A percentile compares a stretch with the other conserved stretches of the same genome.
Evolutionary conservation across 2,329 filamentous ascomycete species (phyloP).

Genomic region (Colletotrichum euphorbiae): DNA sequence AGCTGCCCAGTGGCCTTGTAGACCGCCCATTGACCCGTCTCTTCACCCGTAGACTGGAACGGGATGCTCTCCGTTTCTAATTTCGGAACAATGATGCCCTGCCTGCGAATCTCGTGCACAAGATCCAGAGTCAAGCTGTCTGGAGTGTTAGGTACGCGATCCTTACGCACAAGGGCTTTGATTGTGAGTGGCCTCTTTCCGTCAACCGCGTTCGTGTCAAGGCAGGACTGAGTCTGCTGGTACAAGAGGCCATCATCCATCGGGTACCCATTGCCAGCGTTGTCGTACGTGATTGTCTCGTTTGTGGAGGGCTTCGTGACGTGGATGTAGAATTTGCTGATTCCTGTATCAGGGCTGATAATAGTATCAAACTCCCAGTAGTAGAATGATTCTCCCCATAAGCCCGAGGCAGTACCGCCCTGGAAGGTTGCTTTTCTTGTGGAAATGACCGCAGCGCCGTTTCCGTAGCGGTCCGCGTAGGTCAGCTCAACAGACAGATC

Average conservation of each 20-base stretch:
- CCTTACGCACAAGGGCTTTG: slow-evolving; percentile 29
- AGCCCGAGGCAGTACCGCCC: slow-evolving; percentile 40
- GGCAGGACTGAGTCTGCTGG: slow-evolving; percentile 40
- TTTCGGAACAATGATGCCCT: slow-evolving; percentile 31
- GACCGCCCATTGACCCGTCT: slow-evolving; percentile 24
- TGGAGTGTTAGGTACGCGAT: slow-evolving; percentile 10
- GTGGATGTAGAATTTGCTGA: slow-evolving; percentile 43
- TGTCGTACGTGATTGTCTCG: slow-evolving; percentile 39
- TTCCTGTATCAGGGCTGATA: slow-evolving; percentile 41
- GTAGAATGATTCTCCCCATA: slow-evolving; percentile 40
- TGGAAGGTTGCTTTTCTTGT: slow-evolving; percentile 35
- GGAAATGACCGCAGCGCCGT: slow-evolving; percentile 21
- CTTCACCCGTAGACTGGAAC: slow-evolving; percentile 26
- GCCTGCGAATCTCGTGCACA: slow-evolving; percentile 25
- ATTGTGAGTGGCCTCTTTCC: slow-evolving; percentile 21
- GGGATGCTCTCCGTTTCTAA: slow-evolving; percentile 28
- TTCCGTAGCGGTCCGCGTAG: slow-evolving; percentile 41
- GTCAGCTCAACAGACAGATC: slow-evolving; percentile 44
- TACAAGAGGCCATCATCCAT: slow-evolving; percentile 40
- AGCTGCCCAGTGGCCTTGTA: slow-evolving; percentile 25
- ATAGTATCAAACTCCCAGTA: slow-evolving; percentile 42
- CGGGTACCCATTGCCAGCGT: slow-evolving; percentile 42
- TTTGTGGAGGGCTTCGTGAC: slow-evolving; percentile 41
- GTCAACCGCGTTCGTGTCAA: background rate
- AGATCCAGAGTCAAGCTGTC: slow-evolving; percentile 29